Evolutionary conservation across 1,139 yeast genomes (phyloP), one percentile per base, ranked within the genome.

Genomic region (Candida smagusa): DNA sequence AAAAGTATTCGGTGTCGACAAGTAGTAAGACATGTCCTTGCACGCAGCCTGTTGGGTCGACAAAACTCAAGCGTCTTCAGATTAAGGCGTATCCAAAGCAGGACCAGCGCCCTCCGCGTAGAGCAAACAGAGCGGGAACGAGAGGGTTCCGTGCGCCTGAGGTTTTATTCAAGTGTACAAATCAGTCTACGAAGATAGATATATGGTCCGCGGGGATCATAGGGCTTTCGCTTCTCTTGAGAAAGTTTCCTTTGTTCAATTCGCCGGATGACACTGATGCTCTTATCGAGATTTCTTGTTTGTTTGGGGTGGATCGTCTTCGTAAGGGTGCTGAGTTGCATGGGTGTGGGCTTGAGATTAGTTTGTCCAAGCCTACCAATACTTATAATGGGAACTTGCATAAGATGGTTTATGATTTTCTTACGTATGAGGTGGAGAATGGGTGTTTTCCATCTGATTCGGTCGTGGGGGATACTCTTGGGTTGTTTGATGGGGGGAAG

Each of bases 111-210:
- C 88, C 95, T 1, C 89, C 95, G 2, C 75, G 96, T 53, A 73
- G 98, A 42, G 97, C 97, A 2, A 92, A 92, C 54, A 79, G 99
- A 52, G 98, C 98, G 1, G 99, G 99, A 2, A 94, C 99, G 0
- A 75, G 98, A 50, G 97, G 97, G 0, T 89, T 89, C 56, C 73
- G 97, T 48, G 96, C 97, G 0, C 97, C 97, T 0, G 97, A 89
- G 57, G 97, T 89, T 2, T 65, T 90, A 41, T 76, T 89, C 61
- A 88, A 88, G 58, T 89, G 97, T 59, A 79, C 87, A 2, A 81
- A 85, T 42, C 97, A 90, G 62, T 73, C 84, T 7, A 77, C 87
- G 2, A 83, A 83, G 55, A 78, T 89, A 30, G 97, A 89, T 59
- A 77, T 88, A 11, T 89, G 97, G 97, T 83, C 96, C 2, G 95